These are phyloP conservation scores for Trametes polyzona DNA, from an alignment of 1,284 basidiomycete species.

Conservation along the genomic window DNA sequence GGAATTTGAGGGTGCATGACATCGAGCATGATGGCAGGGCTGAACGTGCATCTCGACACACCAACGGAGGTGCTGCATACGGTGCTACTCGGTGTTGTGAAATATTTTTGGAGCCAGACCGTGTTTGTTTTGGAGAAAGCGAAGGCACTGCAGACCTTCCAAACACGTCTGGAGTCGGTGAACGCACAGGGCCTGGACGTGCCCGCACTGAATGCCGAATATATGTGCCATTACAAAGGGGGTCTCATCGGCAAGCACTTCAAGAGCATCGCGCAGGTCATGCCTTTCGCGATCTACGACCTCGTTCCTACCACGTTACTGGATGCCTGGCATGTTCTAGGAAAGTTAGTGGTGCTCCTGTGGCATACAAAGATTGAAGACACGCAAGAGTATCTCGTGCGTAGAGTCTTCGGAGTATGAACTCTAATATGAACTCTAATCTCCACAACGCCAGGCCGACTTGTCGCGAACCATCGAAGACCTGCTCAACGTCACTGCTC, in stretches of 20 bases:
- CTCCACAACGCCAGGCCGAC: too few species aligned
- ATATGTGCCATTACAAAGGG: slow-evolving; percentile 33
- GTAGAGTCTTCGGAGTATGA: background rate
- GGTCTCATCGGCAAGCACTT: slow-evolving; percentile 39
- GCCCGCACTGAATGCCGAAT: slow-evolving; percentile 24
- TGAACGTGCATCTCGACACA: slow-evolving; percentile 34
- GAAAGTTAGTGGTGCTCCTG: slow-evolving; percentile 29
- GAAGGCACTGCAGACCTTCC: slow-evolving; percentile 18
- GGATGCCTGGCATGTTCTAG: slow-evolving; percentile 30
- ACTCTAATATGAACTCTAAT: too few species aligned
- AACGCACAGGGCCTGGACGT: slow-evolving; percentile 16
- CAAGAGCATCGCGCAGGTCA: slow-evolving; percentile 35
- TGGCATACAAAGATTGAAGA: slow-evolving; percentile 35
- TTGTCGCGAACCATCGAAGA: too few species aligned
- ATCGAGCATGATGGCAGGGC: slow-evolving; percentile 11
- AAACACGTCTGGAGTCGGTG: slow-evolving; percentile 24
- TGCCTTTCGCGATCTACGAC: slow-evolving; percentile 33
- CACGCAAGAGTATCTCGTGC: slow-evolving; percentile 28
- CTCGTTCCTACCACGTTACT: slow-evolving; percentile 27
- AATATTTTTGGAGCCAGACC: slow-evolving; percentile 40
- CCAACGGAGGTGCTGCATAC: slow-evolving; percentile 40
- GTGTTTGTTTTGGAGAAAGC: slow-evolving; percentile 29
- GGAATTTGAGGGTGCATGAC: background rate
- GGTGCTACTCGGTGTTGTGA: slow-evolving; percentile 38
- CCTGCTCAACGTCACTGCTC: slow-evolving; percentile 14